Conservation (phyloP, 805 yeast genomes). For the Pichia paraexigua region DNA sequence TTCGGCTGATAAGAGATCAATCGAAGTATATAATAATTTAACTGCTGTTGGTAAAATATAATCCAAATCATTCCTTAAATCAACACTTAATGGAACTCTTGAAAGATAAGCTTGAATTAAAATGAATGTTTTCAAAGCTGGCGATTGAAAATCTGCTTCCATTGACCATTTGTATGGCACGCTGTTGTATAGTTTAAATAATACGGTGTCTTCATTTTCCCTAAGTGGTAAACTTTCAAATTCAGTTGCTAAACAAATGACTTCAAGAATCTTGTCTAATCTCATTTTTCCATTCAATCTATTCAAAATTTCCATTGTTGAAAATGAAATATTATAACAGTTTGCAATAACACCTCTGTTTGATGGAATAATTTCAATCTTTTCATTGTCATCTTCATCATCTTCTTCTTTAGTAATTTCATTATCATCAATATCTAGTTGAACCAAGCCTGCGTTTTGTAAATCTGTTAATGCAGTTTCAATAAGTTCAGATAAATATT, state of each 20-base stretch:
- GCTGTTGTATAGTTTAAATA: conserved; percentile 45
- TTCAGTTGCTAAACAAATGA: conserved; percentile 61
- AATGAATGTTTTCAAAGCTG: conserved; percentile 63
- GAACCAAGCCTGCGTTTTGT: conserved; percentile 51
- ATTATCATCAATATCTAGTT: conserved; percentile 37
- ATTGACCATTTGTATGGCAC: conserved; percentile 52
- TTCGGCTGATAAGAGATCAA: conserved; percentile 72
- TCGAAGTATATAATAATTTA: conserved; percentile 52
- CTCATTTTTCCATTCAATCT: conserved; percentile 49
- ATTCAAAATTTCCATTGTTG: conserved; percentile 57
- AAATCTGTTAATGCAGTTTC: conserved; percentile 65
- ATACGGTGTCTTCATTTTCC: conserved; percentile 42
- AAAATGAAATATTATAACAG: conserved; percentile 56
- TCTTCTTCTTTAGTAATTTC: conserved; percentile 12
- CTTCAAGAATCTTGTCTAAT: conserved; percentile 54
- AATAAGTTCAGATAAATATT: conserved; percentile 73
- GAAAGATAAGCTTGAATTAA: conserved; percentile 78
- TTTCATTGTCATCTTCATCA: conserved; percentile 32
- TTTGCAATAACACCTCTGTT: conserved; percentile 72
- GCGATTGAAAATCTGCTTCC: conserved; percentile 34
- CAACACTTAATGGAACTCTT: conserved; percentile 53
- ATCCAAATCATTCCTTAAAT: conserved; percentile 50
- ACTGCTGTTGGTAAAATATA: conserved; percentile 42
- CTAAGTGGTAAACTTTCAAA: conserved; percentile 61
- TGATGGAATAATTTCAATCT: conserved; percentile 44